Conservation (phyloP, 495 filamentous ascomycete species). For the Trichoderma erinaceum region DNA sequence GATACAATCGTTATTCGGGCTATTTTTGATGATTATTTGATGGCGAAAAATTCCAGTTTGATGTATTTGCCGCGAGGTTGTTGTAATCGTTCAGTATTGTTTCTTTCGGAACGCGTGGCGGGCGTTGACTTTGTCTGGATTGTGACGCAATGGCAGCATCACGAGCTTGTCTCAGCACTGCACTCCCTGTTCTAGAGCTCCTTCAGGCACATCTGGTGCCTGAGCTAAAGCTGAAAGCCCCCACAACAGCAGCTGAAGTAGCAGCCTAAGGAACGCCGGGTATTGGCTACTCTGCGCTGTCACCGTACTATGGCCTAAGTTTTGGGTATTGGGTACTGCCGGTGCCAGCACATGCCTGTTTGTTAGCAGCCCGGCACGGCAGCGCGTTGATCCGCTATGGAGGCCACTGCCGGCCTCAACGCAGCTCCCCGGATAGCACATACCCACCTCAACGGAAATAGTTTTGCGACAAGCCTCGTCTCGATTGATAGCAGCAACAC, state of each 20-base stretch:
- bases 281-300: neutral
- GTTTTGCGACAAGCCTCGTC: constrained; percentile 6
- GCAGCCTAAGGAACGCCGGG: neutral
- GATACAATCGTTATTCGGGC: neutral
- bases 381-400: constrained; percentile 15
- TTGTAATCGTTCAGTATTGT: neutral
- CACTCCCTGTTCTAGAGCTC: constrained; percentile 3
- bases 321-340: neutral
- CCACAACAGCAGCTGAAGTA: neutral
- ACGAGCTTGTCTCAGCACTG: constrained; percentile 4
- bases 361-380: constrained; percentile 3
- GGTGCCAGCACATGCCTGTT: neutral
- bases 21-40: neutral
- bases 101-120: constrained; percentile 9
- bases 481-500: neutral
- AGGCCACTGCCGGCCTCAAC: constrained; percentile 6
- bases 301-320: neutral
- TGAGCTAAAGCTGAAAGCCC: neutral
- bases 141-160: constrained; percentile 16
- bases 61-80: neutral
- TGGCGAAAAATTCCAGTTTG: neutral
- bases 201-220: neutral
- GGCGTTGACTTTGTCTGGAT: neutral
- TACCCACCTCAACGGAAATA: constrained; percentile 2
- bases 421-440: constrained; percentile 1